A percentile compares a stretch with the other conserved stretches of the same genome.
Evolutionary conservation across 768 basidiomycete species (phyloP).

Genomic region (Hydnomerulius pinastri): DNA sequence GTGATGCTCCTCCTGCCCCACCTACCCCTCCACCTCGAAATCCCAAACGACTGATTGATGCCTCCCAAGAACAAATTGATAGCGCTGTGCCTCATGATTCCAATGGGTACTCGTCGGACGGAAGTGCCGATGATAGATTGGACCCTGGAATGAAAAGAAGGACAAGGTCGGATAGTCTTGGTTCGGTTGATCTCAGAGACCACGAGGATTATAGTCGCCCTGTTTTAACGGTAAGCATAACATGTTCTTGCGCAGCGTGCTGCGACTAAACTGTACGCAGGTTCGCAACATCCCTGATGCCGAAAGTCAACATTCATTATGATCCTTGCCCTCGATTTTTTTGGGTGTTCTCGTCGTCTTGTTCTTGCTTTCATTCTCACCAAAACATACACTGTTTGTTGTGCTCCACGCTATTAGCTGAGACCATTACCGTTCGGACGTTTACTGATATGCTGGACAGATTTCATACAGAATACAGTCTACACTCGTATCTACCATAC

Average conservation of each 20-base stretch:
- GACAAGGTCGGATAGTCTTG: slow-evolving; percentile 22
- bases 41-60: slow-evolving; percentile 16
- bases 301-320: slow-evolving; percentile 35
- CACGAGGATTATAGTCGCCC: slow-evolving; percentile 58
- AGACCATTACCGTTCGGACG: slow-evolving; percentile 1
- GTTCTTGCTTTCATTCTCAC: slow-evolving; percentile 6
- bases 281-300: slow-evolving; percentile 58
- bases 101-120: slow-evolving; percentile 15
- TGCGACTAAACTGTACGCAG: slow-evolving; percentile 32
- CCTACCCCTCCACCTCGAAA: slow-evolving; percentile 33
- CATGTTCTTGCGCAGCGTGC: neutral
- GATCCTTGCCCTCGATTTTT: slow-evolving; percentile 5
- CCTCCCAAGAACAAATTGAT: slow-evolving; percentile 3
- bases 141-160: slow-evolving; percentile 22
- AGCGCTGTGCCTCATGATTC: slow-evolving; percentile 1
- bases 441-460: slow-evolving; percentile 17
- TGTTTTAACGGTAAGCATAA: slow-evolving; percentile 51
- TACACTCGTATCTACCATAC: slow-evolving; percentile 10
- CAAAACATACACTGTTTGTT: slow-evolving; percentile 1
- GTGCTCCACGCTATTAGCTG: no score
- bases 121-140: slow-evolving; percentile 28
- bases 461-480: slow-evolving; percentile 12
- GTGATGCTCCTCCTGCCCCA: slow-evolving; percentile 10
- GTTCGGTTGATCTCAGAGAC: slow-evolving; percentile 38
- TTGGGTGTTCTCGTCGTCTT: slow-evolving; percentile 5